Evolutionary conservation across 2,329 filamentous ascomycete species (phyloP).

Genomic region (Verticillium tricorpus): DNA sequence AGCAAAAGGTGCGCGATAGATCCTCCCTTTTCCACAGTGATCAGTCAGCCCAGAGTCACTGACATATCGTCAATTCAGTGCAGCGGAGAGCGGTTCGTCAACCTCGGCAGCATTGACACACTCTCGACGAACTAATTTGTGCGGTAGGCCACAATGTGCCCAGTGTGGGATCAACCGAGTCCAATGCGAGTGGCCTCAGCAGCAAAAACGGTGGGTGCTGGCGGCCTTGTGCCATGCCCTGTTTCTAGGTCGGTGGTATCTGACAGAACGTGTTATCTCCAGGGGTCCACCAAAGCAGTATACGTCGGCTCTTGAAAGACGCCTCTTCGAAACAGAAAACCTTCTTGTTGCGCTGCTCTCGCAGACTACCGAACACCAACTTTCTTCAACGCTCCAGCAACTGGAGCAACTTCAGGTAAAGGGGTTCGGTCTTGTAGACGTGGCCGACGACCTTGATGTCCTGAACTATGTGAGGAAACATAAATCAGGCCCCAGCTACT

Average conservation of each 20-base stretch:
- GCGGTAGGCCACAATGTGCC: conserved; percentile 7
- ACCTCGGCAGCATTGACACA: not conserved
- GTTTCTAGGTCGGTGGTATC: too few species aligned
- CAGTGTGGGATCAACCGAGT: conserved; percentile 9
- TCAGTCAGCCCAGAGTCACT: not conserved
- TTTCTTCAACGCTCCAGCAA: not conserved
- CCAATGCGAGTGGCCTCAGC: conserved; percentile 10
- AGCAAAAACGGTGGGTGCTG: conserved; percentile 8
- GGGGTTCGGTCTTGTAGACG: not conserved
- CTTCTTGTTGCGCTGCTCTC: conserved; percentile 4
- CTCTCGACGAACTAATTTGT: not conserved
- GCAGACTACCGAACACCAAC: conserved; percentile 1
- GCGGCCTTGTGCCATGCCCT: too few species aligned
- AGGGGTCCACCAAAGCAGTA: conserved; percentile 11
- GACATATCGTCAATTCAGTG: conserved; percentile 1
- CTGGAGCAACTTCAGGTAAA: not conserved
- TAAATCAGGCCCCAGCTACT: conserved; percentile 5
- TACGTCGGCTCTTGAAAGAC: conserved; percentile 6
- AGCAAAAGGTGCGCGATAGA: conserved; percentile 6
- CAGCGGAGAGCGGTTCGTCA: conserved; percentile 6
- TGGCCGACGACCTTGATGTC: not conserved
- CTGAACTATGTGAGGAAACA: not conserved
- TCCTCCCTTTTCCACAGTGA: not conserved
- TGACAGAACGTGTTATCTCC: too few species aligned
- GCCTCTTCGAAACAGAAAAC: conserved; percentile 7